Base-by-base conservation (phyloP, 1,284 basidiomycete genomes). In the Cutaneotrichosporon spelunceum region DNA sequence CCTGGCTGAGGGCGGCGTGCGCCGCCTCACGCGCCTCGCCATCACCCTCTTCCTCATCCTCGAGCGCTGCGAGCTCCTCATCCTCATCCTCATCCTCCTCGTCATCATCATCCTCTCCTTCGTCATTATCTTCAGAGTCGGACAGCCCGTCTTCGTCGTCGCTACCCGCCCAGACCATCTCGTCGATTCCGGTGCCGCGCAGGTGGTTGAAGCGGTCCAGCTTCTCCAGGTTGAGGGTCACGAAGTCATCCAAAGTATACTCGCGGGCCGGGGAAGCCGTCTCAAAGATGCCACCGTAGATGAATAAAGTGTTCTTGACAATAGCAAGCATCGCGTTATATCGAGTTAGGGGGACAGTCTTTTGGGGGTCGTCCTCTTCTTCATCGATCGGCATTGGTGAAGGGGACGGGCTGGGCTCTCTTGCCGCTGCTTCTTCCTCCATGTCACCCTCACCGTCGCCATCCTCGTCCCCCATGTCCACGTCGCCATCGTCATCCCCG, bases 291-390 rank as follows among this genome's bases (percentile, higher is more conserved):
- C 92, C 92, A 2, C 91, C 91, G 69, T 93, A 93, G 58, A 94
- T 87, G 76, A 90, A 94, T 0, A 94, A 78, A 0, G 88, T 92
- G 74, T 94, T 95, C 34, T 87, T 84, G 54, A 92, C 82, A 2
- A 95, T 87, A 0, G 91, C 88, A 10, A 95, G 81, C 91, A 96
- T 95, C 2, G 90, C 85, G 68, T 96, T 96, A 78, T 94, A 96
- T n/a, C 93, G 83, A 1, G 87, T 84, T 10, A 89, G 80, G 0
- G 93, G 93, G 0, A 83, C 78, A 0, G 87, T 87, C 63, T 84
- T 80, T 36, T 82, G 80, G 0, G 91, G 90, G 70, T 93, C 91
- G 59, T 91, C 86, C 0, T 82, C 81, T 67, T 89, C 86, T 29
- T 76, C 75, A 14, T 64, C 67, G 19, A 59, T 30, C 1, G 56